Evolutionary conservation across 2,329 filamentous ascomycete species (phyloP).

Genomic region (Aspergillus carbonarius): DNA sequence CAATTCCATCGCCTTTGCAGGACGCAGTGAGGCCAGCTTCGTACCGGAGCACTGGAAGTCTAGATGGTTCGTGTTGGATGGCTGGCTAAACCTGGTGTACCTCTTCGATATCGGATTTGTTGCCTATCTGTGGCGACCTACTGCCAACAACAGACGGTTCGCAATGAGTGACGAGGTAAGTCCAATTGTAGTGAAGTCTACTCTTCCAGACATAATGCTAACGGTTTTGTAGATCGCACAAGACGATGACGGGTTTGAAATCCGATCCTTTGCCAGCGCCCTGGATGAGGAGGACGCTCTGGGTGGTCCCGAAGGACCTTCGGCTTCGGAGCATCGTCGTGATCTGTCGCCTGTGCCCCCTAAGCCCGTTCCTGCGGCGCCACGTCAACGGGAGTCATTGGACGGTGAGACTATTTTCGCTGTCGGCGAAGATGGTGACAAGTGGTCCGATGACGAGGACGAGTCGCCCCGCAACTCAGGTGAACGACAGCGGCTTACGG

Average conservation of each 20-base stretch:
- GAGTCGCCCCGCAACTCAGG: constrained; percentile 53
- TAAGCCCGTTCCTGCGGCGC: constrained; percentile 52
- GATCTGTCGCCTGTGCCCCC: constrained; percentile 45
- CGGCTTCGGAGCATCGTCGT: constrained; percentile 30
- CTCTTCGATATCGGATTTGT: constrained; percentile 89
- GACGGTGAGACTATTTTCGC: constrained; percentile 97
- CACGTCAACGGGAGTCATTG: constrained; percentile 59
- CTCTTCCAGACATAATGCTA: constrained; percentile 18
- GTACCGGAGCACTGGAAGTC: constrained; percentile 97
- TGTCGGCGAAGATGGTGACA: constrained; percentile 81
- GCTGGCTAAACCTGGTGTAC: constrained; percentile 96
- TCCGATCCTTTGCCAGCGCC: constrained; percentile 81
- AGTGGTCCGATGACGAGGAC: constrained; percentile 71
- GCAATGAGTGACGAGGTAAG: constrained; percentile 93
- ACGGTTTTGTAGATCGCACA: constrained; percentile 69
- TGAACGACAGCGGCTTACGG: constrained; percentile 52
- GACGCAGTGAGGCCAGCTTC: constrained; percentile 79
- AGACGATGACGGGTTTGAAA: constrained; percentile 97
- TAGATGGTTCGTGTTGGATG: constrained; percentile 94
- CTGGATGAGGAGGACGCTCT: constrained; percentile 62
- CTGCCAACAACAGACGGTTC: constrained; percentile 93
- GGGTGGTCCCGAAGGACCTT: constrained; percentile 38
- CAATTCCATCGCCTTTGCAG: constrained; percentile 93
- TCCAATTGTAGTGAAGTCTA: background rate
- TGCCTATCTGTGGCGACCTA: constrained; percentile 94